Evolutionary conservation across 768 basidiomycete species (phyloP).

Genomic region (Boletus subparvulus): DNA sequence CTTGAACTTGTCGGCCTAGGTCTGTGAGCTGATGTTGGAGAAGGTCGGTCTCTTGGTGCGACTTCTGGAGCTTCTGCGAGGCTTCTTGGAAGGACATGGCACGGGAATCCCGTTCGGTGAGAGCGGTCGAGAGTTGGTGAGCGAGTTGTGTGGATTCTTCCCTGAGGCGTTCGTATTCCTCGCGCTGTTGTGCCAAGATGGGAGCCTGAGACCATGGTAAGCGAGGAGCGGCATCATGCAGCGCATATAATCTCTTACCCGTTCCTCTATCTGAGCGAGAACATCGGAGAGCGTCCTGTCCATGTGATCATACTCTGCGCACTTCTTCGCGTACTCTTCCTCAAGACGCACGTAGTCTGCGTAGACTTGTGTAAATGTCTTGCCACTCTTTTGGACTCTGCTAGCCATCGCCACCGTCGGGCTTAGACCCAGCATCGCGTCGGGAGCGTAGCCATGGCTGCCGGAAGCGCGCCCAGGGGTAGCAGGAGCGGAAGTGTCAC

Average conservation of each 20-base stretch:
- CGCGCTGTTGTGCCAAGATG: constrained; percentile 82
- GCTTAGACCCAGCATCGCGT: constrained; percentile 69
- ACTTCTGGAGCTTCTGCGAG: constrained; percentile 60
- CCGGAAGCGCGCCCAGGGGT: constrained; percentile 45
- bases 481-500: constrained; percentile 36
- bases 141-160: constrained; percentile 80
- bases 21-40: constrained; percentile 77
- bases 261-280: constrained; percentile 87
- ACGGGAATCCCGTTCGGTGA: constrained; percentile 73
- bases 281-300: constrained; percentile 77
- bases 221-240: neutral
- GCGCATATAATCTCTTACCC: constrained; percentile 43
- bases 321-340: constrained; percentile 75
- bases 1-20: constrained; percentile 81
- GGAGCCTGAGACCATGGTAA: constrained; percentile 62
- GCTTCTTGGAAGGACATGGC: constrained; percentile 54
- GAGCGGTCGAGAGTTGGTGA: constrained; percentile 70
- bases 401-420: constrained; percentile 88
- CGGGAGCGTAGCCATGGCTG: constrained; percentile 42
- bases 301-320: constrained; percentile 81
- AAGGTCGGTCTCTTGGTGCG: constrained; percentile 60
- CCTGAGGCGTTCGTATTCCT: constrained; percentile 83
- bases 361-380: constrained; percentile 94
- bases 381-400: constrained; percentile 75
- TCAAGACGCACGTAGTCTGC: constrained; percentile 85